Conservation (phyloP, 2,329 filamentous ascomycete genomes). For the Fusarium floridanum region DNA sequence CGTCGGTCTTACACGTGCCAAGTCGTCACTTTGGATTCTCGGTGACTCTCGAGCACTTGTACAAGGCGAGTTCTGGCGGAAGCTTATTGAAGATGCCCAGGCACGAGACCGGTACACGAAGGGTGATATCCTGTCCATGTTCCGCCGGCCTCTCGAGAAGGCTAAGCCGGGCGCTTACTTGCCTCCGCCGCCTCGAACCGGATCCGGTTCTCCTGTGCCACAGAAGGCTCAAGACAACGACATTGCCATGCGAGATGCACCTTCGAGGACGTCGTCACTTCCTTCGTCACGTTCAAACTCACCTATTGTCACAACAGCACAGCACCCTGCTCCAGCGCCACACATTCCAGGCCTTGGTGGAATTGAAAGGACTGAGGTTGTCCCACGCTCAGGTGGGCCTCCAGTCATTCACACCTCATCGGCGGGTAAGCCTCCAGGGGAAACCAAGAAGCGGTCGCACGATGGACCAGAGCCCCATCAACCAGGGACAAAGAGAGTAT, state of each 20-base stretch:
- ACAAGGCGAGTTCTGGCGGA: conserved; percentile 91
- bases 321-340: conserved; percentile 14
- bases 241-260: conserved; percentile 37
- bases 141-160: conserved; percentile 59
- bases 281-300: conserved; percentile 32
- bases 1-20: conserved; percentile 95
- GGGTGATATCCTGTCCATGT: conserved; percentile 67
- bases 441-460: conserved; percentile 59
- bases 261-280: conserved; percentile 16
- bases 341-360: conserved; percentile 37
- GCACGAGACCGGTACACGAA: conserved; percentile 80
- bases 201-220: background rate
- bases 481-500: conserved; percentile 57
- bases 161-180: conserved; percentile 47
- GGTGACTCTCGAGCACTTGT: conserved; percentile 89
- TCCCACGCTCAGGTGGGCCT: conserved; percentile 47
- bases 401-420: conserved; percentile 58
- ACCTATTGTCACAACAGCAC: conserved; percentile 8
- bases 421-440: conserved; percentile 30
- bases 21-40: conserved; percentile 95
- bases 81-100: conserved; percentile 85
- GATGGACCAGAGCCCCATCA: conserved; percentile 53
- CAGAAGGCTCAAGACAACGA: conserved; percentile 28
- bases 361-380: conserved; percentile 21
- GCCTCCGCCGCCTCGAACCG: conserved; percentile 12